Evolutionary conservation across 2,329 filamentous ascomycete species (phyloP).

Genomic region (Alternaria angustiovoidea): DNA sequence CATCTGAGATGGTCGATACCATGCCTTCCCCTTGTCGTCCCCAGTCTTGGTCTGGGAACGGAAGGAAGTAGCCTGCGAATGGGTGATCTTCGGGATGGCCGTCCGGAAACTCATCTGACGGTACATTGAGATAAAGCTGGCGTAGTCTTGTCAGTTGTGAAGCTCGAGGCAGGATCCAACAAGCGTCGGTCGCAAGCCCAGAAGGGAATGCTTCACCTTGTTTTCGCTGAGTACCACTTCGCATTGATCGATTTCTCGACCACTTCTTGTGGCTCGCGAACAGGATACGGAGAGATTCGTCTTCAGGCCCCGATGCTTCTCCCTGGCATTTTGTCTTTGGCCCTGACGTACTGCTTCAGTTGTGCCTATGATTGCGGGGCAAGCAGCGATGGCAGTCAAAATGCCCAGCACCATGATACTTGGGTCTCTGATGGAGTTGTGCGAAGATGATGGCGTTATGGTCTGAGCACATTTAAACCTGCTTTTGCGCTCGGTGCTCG

Average conservation of each 20-base stretch:
- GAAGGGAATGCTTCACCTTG: conserved; percentile 46
- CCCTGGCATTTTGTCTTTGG: conserved; percentile 54
- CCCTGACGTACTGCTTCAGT: conserved; percentile 58
- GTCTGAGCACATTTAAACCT: conserved; percentile 13
- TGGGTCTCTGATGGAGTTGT: not conserved
- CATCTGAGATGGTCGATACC: conserved; percentile 59
- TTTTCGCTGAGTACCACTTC: conserved; percentile 52
- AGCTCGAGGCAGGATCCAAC: not conserved
- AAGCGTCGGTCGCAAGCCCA: not conserved
- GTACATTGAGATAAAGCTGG: conserved; percentile 22
- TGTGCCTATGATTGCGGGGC: conserved; percentile 55
- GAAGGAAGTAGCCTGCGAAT: conserved; percentile 64
- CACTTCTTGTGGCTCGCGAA: conserved; percentile 50
- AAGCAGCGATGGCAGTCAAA: conserved; percentile 50
- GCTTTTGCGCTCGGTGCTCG: conserved; percentile 5
- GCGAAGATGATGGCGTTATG: not conserved
- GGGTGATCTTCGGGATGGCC: conserved; percentile 53
- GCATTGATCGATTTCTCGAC: conserved; percentile 52
- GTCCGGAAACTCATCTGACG: conserved; percentile 25
- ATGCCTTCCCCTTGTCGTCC: conserved; percentile 52
- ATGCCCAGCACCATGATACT: conserved; percentile 37
- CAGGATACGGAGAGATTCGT: conserved; percentile 55
- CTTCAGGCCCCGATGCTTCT: conserved; percentile 57
- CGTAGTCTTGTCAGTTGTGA: not conserved
- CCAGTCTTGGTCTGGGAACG: conserved; percentile 61